These are phyloP conservation scores for Syzygium aromaticum DNA, from an alignment of 345 rosid species.

Conservation along the genomic window DNA sequence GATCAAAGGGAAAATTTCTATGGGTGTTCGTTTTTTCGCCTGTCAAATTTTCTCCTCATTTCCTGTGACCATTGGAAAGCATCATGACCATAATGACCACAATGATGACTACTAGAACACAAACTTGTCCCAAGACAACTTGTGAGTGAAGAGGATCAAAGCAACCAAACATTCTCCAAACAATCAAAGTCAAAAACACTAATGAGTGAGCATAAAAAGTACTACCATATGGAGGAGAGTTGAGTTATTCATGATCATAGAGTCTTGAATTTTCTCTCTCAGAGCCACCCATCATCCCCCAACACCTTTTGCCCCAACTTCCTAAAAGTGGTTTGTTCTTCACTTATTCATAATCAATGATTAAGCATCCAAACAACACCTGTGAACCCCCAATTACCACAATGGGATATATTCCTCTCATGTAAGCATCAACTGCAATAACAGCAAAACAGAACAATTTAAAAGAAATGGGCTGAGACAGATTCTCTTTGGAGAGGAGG, in stretches of 20 bases:
- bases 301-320: slow-evolving; percentile 2
- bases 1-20: not conserved
- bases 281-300: not conserved
- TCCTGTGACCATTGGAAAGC: not conserved
- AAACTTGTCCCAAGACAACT: not conserved
- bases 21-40: not conserved
- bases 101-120: not conserved
- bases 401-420: not conserved
- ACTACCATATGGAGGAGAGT: not conserved
- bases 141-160: not conserved
- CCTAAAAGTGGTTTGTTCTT: slow-evolving; percentile 5
- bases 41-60: not conserved
- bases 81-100: not conserved
- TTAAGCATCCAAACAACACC: not conserved
- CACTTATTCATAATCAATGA: slow-evolving; percentile 1
- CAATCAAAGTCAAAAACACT: not conserved
- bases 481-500: not conserved
- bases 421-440: slow-evolving; percentile 1
- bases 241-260: not conserved
- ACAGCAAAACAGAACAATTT: not conserved
- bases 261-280: not conserved
- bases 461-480: not conserved
- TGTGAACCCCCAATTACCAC: not conserved
- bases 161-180: not conserved
- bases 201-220: not conserved